These are phyloP conservation scores for Brassica rapa DNA, from an alignment of 345 rosid species.

Conservation along the genomic window DNA sequence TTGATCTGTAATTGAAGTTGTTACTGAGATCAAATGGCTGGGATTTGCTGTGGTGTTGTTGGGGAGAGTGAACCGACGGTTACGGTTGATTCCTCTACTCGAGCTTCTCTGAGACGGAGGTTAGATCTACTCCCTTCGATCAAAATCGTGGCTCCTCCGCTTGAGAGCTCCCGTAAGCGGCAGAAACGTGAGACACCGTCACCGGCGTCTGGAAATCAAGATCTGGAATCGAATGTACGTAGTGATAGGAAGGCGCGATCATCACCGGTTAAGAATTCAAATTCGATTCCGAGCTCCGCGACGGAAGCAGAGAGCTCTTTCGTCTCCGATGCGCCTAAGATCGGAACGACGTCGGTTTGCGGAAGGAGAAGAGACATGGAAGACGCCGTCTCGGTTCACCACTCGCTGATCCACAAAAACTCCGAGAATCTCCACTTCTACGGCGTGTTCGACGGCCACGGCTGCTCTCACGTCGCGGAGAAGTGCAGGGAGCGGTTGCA, in stretches of 20 bases:
- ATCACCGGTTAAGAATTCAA: conserved; percentile 10
- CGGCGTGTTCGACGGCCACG: conserved; percentile 95
- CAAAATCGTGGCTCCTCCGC: conserved; percentile 46
- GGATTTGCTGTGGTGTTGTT: conserved; percentile 75
- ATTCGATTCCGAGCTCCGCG: background rate
- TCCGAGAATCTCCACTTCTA: conserved; percentile 50
- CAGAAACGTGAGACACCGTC: conserved; percentile 39
- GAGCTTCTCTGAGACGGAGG: conserved; percentile 55
- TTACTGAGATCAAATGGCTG: conserved; percentile 53
- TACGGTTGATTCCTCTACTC: conserved; percentile 52
- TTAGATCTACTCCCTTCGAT: conserved; percentile 61
- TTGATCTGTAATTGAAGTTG: background rate
- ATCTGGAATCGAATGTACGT: conserved; percentile 20
- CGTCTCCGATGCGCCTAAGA: conserved; percentile 45
- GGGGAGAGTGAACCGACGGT: conserved; percentile 64
- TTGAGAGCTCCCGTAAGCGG: conserved; percentile 54
- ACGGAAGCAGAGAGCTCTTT: conserved; percentile 19
- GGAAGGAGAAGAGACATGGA: conserved; percentile 97
- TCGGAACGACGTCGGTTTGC: conserved; percentile 85
- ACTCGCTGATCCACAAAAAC: conserved; percentile 39
- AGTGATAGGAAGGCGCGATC: background rate
- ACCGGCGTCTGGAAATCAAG: background rate
- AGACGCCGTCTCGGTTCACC: conserved; percentile 75
- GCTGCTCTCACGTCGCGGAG: conserved; percentile 85
- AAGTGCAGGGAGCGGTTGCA: conserved; percentile 45